These are phyloP conservation scores for Arthroderma sp. DNA, from an alignment of 2,329 filamentous ascomycete genomes.

Conservation along the genomic window DNA sequence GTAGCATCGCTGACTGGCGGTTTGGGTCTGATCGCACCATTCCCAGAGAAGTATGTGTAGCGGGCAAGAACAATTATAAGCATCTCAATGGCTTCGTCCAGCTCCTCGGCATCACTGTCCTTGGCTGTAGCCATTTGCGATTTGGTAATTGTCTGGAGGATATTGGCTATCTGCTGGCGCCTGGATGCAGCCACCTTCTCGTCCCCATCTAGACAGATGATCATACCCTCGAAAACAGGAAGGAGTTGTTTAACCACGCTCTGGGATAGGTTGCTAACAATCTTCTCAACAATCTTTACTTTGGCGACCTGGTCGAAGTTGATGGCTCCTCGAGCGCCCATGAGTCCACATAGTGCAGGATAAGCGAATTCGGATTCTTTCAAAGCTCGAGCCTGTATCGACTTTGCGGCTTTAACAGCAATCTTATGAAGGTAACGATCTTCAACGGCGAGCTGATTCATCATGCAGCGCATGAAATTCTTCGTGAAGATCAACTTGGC, in stretches of 20 bases:
- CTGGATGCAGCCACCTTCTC: conserved; percentile 35
- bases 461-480: conserved; percentile 68
- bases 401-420: conserved; percentile 62
- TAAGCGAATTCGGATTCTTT: conserved; percentile 48
- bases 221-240: conserved; percentile 38
- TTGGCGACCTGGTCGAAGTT: conserved; percentile 81
- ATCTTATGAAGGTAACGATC: conserved; percentile 71
- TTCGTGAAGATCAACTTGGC: conserved; percentile 59
- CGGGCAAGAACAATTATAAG: conserved; percentile 37
- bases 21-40: conserved; percentile 22
- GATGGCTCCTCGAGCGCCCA: conserved; percentile 56
- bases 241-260: conserved; percentile 42
- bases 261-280: conserved; percentile 51
- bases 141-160: conserved; percentile 41
- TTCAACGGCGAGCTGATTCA: conserved; percentile 67
- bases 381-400: conserved; percentile 54
- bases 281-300: conserved; percentile 68
- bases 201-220: conserved; percentile 38
- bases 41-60: conserved; percentile 38
- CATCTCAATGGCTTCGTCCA: conserved; percentile 34
- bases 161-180: conserved; percentile 41
- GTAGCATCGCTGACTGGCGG: conserved; percentile 38
- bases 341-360: conserved; percentile 53
- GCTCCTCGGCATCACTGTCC: conserved; percentile 23
- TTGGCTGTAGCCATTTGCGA: conserved; percentile 24